phyloP scores from a whole-genome alignment of 148 eudicot genomes.

The Mesembryanthemum crystallinum region DNA sequence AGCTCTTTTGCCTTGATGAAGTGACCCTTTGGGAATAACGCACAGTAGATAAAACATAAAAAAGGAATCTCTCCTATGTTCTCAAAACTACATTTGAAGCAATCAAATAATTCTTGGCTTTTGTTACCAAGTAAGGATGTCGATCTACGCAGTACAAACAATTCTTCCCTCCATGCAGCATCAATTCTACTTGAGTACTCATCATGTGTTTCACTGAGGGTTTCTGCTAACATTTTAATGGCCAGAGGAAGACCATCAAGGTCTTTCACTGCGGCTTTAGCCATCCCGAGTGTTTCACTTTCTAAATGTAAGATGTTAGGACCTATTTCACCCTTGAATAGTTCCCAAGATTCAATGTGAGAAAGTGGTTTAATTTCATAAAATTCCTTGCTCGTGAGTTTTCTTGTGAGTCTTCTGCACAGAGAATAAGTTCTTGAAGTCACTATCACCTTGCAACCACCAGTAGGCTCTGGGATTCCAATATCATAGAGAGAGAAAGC shows the following conservation, averaged over 20 bases:
- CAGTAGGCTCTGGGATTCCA: constrained; percentile 34
- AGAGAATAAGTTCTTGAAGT: constrained; percentile 26
- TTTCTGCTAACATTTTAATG: constrained; percentile 24
- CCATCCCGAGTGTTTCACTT: constrained; percentile 22
- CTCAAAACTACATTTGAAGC: constrained; percentile 31
- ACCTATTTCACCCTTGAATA: constrained; percentile 32
- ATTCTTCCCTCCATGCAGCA: constrained; percentile 30
- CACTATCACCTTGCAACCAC: constrained; percentile 29
- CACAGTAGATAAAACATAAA: constrained; percentile 28
- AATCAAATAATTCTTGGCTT: constrained; percentile 25
- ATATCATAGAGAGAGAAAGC: constrained; percentile 33
- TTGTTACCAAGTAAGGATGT: constrained; percentile 20
- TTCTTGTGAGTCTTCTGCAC: constrained; percentile 22
- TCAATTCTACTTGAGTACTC: constrained; percentile 17
- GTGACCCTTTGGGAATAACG: constrained; percentile 32
- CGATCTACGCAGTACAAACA: constrained; percentile 11
- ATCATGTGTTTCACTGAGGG: constrained; percentile 25
- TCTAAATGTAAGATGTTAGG: constrained; percentile 13
- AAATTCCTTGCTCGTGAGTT: constrained; percentile 18
- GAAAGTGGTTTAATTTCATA: constrained; percentile 30
- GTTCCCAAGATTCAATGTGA: constrained; percentile 30
- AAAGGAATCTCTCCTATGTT: constrained; percentile 19
- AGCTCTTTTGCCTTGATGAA: constrained; percentile 24
- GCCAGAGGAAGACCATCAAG: constrained; percentile 34
- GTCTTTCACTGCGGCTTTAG: constrained; percentile 10